Evolutionary conservation across 2,329 filamentous ascomycete species (phyloP).

Genomic region (Tolypocladium ophioglossoides): DNA sequence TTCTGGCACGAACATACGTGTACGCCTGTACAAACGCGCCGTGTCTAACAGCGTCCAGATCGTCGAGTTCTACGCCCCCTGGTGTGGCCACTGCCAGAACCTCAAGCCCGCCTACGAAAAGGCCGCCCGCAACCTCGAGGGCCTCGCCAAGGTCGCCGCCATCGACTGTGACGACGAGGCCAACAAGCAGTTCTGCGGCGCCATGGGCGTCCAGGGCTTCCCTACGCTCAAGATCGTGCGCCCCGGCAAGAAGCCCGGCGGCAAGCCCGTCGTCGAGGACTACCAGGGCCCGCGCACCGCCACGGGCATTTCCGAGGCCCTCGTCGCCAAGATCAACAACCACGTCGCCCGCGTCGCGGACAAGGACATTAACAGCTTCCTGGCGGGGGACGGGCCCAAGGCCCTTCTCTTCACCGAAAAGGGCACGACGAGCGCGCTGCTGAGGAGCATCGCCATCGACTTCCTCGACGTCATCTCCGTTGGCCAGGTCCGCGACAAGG

Average conservation of each 20-base stretch:
- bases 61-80: slow-evolving; percentile 88
- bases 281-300: slow-evolving; percentile 77
- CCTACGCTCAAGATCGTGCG: slow-evolving; percentile 90
- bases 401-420: slow-evolving; percentile 92
- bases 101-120: slow-evolving; percentile 95
- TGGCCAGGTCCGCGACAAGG: slow-evolving; percentile 76
- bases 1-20: not conserved
- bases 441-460: slow-evolving; percentile 82
- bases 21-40: not conserved
- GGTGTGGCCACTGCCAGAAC: slow-evolving; percentile 96
- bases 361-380: slow-evolving; percentile 66
- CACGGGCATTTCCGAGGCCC: slow-evolving; percentile 78
- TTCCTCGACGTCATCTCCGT: slow-evolving; percentile 72
- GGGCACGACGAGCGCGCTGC: slow-evolving; percentile 70
- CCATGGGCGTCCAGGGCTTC: slow-evolving; percentile 86
- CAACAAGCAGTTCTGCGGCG: slow-evolving; percentile 80
- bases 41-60: slow-evolving; percentile 28
- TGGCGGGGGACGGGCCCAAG: slow-evolving; percentile 65
- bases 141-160: slow-evolving; percentile 87
- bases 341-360: slow-evolving; percentile 75
- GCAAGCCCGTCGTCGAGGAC: slow-evolving; percentile 75
- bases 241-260: slow-evolving; percentile 65
- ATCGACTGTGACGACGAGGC: slow-evolving; percentile 88
- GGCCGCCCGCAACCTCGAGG: slow-evolving; percentile 78
- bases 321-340: slow-evolving; percentile 83